phyloP scores from a whole-genome alignment of 495 filamentous ascomycete species.

The Annulohypoxylon bovei region DNA sequence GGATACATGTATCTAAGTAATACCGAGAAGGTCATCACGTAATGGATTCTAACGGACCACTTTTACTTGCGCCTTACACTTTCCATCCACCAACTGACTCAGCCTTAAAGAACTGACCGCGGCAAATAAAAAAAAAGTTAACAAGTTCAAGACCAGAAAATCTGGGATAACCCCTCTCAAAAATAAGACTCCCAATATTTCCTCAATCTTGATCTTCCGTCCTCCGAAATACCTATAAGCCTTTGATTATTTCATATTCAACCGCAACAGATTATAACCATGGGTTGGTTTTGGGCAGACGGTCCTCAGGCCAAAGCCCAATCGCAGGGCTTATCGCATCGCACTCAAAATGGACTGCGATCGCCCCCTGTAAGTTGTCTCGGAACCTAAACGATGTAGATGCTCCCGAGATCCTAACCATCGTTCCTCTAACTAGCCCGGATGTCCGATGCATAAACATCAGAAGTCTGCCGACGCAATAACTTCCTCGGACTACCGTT shows the following conservation, averaged over 20 bases:
- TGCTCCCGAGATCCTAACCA: conserved; percentile 43
- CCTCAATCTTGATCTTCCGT: not conserved
- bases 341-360: conserved; percentile 55
- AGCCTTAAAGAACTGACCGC: conserved; percentile 21
- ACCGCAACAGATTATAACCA: conserved; percentile 47
- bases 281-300: conserved; percentile 99
- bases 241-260: not conserved
- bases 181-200: not conserved
- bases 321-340: conserved; percentile 42
- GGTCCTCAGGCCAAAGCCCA: conserved; percentile 55
- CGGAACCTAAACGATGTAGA: not conserved
- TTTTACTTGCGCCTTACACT: conserved; percentile 5
- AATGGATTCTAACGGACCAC: not conserved
- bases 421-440: conserved; percentile 65
- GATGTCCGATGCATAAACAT: conserved; percentile 88
- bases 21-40: conserved; percentile 5
- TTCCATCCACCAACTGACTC: conserved; percentile 20
- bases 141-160: conserved; percentile 13
- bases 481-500: conserved; percentile 51
- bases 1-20: not conserved
- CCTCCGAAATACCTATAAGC: not conserved
- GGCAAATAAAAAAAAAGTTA: conserved; percentile 36
- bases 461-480: conserved; percentile 58
- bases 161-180: conserved; percentile 5
- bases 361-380: conserved; percentile 71